These are phyloP conservation scores for Macadamia integrifolia DNA, from an alignment of 164 flowering plant genomes.

Conservation along the genomic window DNA sequence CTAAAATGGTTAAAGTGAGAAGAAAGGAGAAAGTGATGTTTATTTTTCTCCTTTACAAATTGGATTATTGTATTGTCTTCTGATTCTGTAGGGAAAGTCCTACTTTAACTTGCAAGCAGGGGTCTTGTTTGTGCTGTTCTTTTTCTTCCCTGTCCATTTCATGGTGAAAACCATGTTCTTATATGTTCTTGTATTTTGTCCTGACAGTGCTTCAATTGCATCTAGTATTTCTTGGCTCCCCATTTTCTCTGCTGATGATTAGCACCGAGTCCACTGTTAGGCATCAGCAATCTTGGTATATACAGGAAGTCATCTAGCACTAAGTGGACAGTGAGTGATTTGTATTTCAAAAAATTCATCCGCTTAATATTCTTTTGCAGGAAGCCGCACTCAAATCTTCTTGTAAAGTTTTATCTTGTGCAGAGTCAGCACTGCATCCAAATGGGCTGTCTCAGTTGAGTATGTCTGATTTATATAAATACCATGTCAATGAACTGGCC, in stretches of 20 bases:
- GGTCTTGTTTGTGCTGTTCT: neutral
- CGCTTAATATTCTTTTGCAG: no score
- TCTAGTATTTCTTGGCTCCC: neutral
- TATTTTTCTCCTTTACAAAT: no score
- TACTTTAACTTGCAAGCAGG: neutral
- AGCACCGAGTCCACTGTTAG: neutral
- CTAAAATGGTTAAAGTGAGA: no score
- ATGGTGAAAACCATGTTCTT: neutral
- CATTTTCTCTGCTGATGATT: neutral
- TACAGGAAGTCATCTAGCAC: neutral
- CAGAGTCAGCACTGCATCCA: no score
- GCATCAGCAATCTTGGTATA: neutral
- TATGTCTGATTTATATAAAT: no score
- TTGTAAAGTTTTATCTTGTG: no score
- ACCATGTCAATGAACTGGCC: no score
- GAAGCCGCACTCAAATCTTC: no score
- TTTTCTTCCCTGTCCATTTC: neutral
- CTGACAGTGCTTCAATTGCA: neutral
- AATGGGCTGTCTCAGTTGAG: no score
- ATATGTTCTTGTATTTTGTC: neutral
- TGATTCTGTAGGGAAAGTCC: neutral
- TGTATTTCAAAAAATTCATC: no score
- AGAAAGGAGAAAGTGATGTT: no score
- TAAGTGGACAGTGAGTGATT: no score
- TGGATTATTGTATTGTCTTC: neutral